Base-by-base conservation (phyloP, 352 stramenopile genomes). In the Phytophthora ohioensis region DNA sequence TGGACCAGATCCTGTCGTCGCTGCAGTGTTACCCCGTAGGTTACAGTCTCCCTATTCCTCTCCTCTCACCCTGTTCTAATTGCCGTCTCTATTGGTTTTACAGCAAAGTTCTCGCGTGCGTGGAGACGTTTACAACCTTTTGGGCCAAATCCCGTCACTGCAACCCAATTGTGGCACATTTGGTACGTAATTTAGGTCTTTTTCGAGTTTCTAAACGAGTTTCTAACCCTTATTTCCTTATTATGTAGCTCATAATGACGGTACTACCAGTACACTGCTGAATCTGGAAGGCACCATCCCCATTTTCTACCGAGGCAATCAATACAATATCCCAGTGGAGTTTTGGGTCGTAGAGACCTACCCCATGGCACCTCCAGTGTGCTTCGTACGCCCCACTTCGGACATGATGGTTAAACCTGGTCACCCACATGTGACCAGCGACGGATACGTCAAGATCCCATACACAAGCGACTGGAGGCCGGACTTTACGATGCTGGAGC, bases 321-420 rank as follows among this genome's bases (percentile, higher is more conserved):
- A 97, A 68, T 97, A 97, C 82, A 97, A 97, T 58, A 97, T 97
- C 66, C 91, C 91, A 0, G 83, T 97, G 38, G 86, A 94, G 71
- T 90, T 97, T 43, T 97, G 91, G 91, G 80, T 97, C 47, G 84
- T 91, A 7, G 86, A 95, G 67, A 85, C 78, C 34, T 97, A 97
- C 73, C 91, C 91, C 0, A 76, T 92, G 64, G 60, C 85, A 3
- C 81, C 91, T 30, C 90, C 91, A 1, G 88, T 96, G 51, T 95
- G 90, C 54, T 97, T 95, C 60, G 91, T 97, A 35, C 88, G 87
- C 3, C 91, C 91, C 1, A 97, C 90, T 4, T 39, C 27, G 83
- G 86, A 95, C 65, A 95, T 94, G 87, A 94, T 93, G 88, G 82
- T 95, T 58, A 94, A 93, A 61, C 85, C 84, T 49, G 87, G 88